Evolutionary conservation across 169 alveolate genomes (phyloP).

Genomic region (Plasmodium relictum): DNA sequence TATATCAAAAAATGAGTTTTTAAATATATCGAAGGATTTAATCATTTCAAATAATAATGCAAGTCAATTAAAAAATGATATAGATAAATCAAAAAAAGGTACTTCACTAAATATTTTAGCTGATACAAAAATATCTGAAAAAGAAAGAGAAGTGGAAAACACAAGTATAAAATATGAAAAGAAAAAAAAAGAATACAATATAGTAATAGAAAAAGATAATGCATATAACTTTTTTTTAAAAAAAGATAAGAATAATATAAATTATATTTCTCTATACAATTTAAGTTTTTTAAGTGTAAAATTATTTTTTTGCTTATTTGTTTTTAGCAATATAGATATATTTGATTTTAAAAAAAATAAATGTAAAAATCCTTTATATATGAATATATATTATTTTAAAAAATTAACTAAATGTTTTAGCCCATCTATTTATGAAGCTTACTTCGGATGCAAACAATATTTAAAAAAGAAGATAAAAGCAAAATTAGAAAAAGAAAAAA

Average conservation of each 20-base stretch:
- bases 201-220: background rate
- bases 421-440: conserved; percentile 54
- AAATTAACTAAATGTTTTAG: conserved; percentile 51
- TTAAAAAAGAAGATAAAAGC: conserved; percentile 18
- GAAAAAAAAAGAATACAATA: background rate
- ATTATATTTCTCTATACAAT: conserved; percentile 32
- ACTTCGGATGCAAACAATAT: conserved; percentile 10
- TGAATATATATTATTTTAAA: conserved; percentile 56
- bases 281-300: conserved; percentile 45
- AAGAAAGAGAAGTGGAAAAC: background rate
- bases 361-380: conserved; percentile 21
- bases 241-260: conserved; percentile 27
- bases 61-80: background rate
- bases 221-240: conserved; percentile 5
- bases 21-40: background rate
- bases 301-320: conserved; percentile 49
- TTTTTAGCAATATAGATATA: conserved; percentile 63
- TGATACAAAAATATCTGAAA: background rate
- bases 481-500: conserved; percentile 49
- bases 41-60: background rate
- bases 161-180: background rate
- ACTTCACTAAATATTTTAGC: too few species aligned
- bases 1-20: too few species aligned
- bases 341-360: conserved; percentile 44
- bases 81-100: too few species aligned